phyloP scores from a whole-genome alignment of 2,329 filamentous ascomycete genomes.

The Zelopaecilomyces penicillatus region DNA sequence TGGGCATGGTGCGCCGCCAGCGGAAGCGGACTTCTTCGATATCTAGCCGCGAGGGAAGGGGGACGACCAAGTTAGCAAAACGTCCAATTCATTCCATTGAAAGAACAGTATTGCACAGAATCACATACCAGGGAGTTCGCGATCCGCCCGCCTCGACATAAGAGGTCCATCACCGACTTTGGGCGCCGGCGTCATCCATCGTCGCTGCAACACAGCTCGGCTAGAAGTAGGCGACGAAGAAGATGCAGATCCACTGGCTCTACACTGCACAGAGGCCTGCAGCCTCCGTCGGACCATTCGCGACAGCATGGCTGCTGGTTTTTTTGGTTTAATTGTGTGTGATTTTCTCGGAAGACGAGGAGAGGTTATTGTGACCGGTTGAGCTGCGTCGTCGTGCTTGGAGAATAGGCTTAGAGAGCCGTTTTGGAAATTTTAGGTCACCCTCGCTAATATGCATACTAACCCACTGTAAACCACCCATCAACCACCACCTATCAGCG shows the following conservation, averaged over 20 bases:
- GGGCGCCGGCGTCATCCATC: constrained; percentile 46
- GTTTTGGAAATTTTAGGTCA: too few species aligned
- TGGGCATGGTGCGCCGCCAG: constrained; percentile 67
- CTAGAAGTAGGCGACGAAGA: not conserved
- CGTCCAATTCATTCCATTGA: not conserved
- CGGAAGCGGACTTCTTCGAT: constrained; percentile 39
- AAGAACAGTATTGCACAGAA: not conserved
- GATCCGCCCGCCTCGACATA: constrained; percentile 56
- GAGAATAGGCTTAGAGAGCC: too few species aligned
- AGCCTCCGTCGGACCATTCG: constrained; percentile 16
- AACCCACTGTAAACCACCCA: too few species aligned
- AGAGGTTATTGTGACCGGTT: not conserved
- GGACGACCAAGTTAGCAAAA: not conserved
- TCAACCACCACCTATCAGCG: constrained; percentile 7
- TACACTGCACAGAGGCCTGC: constrained; percentile 14
- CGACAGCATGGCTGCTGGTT: constrained; percentile 10
- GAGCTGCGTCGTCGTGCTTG: too few species aligned
- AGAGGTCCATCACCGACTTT: constrained; percentile 53
- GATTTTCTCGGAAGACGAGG: not conserved
- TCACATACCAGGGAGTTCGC: constrained; percentile 53
- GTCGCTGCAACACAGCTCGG: constrained; percentile 26
- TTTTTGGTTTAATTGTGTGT: not conserved
- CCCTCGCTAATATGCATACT: too few species aligned
- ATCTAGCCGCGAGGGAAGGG: constrained; percentile 21
- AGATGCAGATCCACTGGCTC: not conserved